A percentile compares a stretch with the other conserved stretches of the same genome.
Conservation (phyloP, 768 basidiomycete species). For the Tylopilus cervinicoccineus region DNA sequence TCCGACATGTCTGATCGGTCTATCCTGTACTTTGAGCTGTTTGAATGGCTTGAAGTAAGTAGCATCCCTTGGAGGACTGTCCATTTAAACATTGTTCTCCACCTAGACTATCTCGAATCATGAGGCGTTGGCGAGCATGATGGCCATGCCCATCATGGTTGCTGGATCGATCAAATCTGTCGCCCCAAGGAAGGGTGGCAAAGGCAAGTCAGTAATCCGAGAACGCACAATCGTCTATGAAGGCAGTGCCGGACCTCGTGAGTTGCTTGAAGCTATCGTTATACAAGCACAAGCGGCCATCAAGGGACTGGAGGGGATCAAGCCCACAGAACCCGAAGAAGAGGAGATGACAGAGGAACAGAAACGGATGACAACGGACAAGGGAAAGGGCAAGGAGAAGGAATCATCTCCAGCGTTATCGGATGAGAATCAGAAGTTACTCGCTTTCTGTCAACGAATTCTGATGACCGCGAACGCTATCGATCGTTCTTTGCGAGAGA, state of each 20-base stretch:
- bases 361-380: slow-evolving; percentile 76
- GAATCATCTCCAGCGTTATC: slow-evolving; percentile 37
- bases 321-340: slow-evolving; percentile 41
- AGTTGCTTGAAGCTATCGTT: slow-evolving; percentile 85
- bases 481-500: slow-evolving; percentile 82
- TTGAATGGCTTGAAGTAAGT: slow-evolving; percentile 87
- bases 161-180: slow-evolving; percentile 62
- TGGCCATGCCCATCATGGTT: slow-evolving; percentile 97
- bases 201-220: slow-evolving; percentile 50
- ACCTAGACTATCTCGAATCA: slow-evolving; percentile 86
- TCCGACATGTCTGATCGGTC: slow-evolving; percentile 91
- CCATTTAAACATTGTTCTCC: slow-evolving; percentile 4
- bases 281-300: slow-evolving; percentile 92
- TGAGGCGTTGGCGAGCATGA: slow-evolving; percentile 90
- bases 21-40: slow-evolving; percentile 81
- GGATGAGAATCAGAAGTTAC: slow-evolving; percentile 76
- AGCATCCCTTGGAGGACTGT: background rate
- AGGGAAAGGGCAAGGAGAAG: slow-evolving; percentile 59
- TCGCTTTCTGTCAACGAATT: slow-evolving; percentile 83
- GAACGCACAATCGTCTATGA: slow-evolving; percentile 87
- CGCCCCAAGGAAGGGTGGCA: slow-evolving; percentile 49
- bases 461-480: slow-evolving; percentile 78
- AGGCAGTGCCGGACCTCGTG: slow-evolving; percentile 86
- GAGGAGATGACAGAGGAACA: slow-evolving; percentile 85
- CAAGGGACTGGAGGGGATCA: slow-evolving; percentile 75